A percentile compares a stretch with the other conserved stretches of the same genome.
These are phyloP conservation scores for Ogataea trehaloabstinens DNA, from an alignment of 805 yeast species.

Conservation along the genomic window DNA sequence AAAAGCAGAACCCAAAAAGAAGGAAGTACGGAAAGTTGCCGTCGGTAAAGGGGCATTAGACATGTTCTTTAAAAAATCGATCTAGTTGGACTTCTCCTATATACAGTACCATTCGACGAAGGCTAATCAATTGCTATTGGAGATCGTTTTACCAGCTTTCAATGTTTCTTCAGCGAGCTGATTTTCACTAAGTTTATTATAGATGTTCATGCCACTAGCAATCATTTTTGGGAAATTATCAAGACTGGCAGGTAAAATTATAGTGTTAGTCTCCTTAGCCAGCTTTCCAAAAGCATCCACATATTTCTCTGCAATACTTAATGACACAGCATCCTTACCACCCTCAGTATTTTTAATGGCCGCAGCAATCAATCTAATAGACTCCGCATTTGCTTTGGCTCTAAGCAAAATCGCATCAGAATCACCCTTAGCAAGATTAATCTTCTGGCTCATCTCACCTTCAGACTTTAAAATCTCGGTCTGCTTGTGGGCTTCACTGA, in stretches of 20 bases:
- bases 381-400: constrained; percentile 73
- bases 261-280: constrained; percentile 78
- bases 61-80: constrained; percentile 52
- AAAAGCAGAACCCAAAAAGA: constrained; percentile 29
- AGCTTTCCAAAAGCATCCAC: constrained; percentile 77
- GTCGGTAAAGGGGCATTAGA: constrained; percentile 69
- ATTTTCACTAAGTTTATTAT: constrained; percentile 36
- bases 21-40: constrained; percentile 40
- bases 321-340: constrained; percentile 71
- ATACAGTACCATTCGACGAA: constrained; percentile 2
- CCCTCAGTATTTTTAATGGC: constrained; percentile 69
- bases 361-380: constrained; percentile 59
- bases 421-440: constrained; percentile 72
- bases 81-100: constrained; percentile 4
- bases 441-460: constrained; percentile 58
- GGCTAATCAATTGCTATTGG: background rate
- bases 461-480: constrained; percentile 74
- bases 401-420: constrained; percentile 64
- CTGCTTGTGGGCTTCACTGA: constrained; percentile 79
- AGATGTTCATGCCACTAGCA: constrained; percentile 75
- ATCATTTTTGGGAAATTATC: constrained; percentile 73
- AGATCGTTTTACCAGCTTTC: constrained; percentile 7
- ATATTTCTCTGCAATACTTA: constrained; percentile 81
- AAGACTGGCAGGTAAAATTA: constrained; percentile 73
- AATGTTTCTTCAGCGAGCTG: constrained; percentile 35